These are phyloP conservation scores for Persicaria maculosa DNA, from an alignment of 148 eudicot species.

Conservation along the genomic window DNA sequence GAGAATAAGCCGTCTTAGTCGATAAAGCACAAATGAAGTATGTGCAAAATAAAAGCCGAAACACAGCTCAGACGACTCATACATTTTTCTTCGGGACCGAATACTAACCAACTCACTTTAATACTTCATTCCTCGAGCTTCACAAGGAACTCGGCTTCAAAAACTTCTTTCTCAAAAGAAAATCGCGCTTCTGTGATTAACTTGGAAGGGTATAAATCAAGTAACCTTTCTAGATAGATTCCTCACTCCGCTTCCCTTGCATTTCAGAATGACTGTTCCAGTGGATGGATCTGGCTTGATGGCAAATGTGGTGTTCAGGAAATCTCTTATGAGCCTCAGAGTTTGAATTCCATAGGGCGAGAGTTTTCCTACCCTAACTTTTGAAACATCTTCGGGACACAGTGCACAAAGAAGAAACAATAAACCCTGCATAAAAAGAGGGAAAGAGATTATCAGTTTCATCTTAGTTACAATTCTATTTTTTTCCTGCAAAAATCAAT, in stretches of 20 bases:
- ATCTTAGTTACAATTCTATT: background rate
- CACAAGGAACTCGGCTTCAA: no score
- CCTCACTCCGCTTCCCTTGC: conserved; percentile 77
- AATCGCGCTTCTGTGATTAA: background rate
- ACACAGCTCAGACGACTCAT: no score
- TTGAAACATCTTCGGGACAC: conserved; percentile 85
- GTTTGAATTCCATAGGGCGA: conserved; percentile 65
- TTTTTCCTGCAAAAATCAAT: background rate
- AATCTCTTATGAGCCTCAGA: conserved; percentile 63
- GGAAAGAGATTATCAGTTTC: background rate
- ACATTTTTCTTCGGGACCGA: no score
- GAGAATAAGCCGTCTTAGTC: no score
- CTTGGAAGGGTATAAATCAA: conserved; percentile 16
- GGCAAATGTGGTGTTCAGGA: conserved; percentile 61
- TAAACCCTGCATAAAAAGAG: conserved; percentile 45
- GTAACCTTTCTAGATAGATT: conserved; percentile 75
- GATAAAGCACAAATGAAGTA: no score
- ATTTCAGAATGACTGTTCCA: conserved; percentile 70
- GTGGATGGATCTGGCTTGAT: conserved; percentile 79
- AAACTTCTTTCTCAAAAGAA: background rate
- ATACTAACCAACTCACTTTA: no score
- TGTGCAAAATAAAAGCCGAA: no score
- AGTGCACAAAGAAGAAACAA: conserved; percentile 90
- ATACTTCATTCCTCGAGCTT: no score
- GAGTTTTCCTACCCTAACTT: conserved; percentile 83